Conservation (phyloP, 176 grass and related monocot genomes). For the Ensete ventricosum region DNA sequence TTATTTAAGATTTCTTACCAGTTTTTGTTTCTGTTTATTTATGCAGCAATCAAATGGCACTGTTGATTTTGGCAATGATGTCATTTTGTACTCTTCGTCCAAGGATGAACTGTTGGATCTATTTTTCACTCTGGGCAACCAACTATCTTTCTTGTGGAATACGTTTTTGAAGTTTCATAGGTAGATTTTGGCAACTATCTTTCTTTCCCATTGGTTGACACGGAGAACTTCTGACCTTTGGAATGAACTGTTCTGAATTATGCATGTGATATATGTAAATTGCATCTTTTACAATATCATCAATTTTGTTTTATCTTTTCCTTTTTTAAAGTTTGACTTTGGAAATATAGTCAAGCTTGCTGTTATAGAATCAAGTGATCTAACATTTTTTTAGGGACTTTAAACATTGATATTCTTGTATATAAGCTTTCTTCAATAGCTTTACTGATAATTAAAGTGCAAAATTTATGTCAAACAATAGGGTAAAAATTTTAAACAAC, state of each 20-base stretch:
- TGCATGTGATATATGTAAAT: background rate
- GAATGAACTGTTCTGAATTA: background rate
- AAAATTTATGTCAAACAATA: background rate
- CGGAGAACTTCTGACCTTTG: background rate
- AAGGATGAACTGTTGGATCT: constrained; percentile 63
- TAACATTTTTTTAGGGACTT: too few relatives aligned
- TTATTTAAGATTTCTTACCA: background rate
- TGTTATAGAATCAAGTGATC: too few relatives aligned
- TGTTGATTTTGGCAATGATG: constrained; percentile 42
- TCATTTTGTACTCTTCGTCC: constrained; percentile 50
- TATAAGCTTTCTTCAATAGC: too few relatives aligned
- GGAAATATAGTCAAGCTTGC: background rate
- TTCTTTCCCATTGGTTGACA: background rate
- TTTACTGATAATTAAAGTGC: background rate
- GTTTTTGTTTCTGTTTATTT: constrained; percentile 24
- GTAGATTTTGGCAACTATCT: background rate
- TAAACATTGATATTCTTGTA: too few relatives aligned
- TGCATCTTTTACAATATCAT: background rate
- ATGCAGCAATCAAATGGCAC: constrained; percentile 58
- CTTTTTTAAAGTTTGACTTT: background rate
- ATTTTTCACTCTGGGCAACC: constrained; percentile 59
- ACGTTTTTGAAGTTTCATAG: constrained; percentile 85
- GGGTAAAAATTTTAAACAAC: background rate
- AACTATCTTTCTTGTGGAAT: constrained; percentile 84
- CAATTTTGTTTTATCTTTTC: background rate